Percentiles rank a stretch among this genome's conserved stretches.
Conservation (phyloP, 2,329 filamentous ascomycete genomes). For the Epichloe typhina region DNA sequence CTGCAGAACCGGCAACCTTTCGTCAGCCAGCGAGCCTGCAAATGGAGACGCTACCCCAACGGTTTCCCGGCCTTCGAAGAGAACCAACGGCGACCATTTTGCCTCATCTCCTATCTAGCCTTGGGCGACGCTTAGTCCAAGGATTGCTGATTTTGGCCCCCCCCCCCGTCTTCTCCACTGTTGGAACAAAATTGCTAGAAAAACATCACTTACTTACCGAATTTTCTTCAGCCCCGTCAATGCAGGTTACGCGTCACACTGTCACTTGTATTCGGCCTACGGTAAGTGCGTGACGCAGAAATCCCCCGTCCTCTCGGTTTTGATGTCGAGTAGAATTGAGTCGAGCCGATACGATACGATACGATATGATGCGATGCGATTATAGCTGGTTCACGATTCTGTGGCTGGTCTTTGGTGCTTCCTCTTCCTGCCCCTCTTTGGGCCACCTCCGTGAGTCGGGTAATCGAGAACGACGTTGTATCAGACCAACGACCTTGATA, state of each 20-base stretch:
- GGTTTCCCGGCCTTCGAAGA: background rate
- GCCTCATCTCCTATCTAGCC: background rate
- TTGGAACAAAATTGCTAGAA: background rate
- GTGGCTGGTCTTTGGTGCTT: background rate
- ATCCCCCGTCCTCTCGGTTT: background rate
- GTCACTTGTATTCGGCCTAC: background rate
- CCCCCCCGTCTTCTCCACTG: background rate
- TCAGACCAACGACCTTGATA: background rate
- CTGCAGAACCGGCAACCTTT: constrained; percentile 8
- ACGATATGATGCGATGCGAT: background rate
- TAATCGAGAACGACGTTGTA: background rate
- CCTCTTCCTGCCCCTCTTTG: background rate
- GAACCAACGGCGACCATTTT: background rate
- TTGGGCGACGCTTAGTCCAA: background rate
- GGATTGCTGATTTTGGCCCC: background rate
- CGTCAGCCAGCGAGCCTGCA: constrained; percentile 9
- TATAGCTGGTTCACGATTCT: background rate
- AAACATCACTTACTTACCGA: background rate
- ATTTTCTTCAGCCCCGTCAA: background rate
- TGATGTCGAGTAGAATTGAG: background rate
- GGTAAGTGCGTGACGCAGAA: background rate
- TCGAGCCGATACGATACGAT: background rate
- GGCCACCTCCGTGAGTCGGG: background rate
- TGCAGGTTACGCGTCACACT: background rate
- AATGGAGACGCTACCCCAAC: constrained; percentile 4